These are phyloP conservation scores for Geranomyces michiganensis DNA, from an alignment of 192 early-diverging fungal genomes.

Conservation along the genomic window DNA sequence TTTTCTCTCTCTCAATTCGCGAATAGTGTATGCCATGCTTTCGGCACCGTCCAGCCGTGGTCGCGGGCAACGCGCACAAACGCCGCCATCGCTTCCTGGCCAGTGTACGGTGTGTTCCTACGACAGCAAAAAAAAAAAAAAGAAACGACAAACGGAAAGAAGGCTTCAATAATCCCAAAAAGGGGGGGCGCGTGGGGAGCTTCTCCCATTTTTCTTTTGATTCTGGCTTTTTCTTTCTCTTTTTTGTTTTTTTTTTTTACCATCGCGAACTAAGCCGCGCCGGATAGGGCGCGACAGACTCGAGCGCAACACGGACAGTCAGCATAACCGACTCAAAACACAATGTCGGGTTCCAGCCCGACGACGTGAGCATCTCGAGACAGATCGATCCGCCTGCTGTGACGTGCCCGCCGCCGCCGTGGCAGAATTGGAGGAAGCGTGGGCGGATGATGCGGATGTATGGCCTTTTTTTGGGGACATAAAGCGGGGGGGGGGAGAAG, in stretches of 20 bases:
- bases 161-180: too few species aligned
- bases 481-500: not conserved
- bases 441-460: conserved; percentile 48
- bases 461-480: conserved; percentile 37
- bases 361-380: conserved; percentile 42
- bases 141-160: too few species aligned
- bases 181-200: too few species aligned
- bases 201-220: too few species aligned
- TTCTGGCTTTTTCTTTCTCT: too few species aligned
- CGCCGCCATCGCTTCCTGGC: conserved; percentile 41
- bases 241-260: too few species aligned
- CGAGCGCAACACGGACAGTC: conserved; percentile 39
- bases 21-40: conserved; percentile 3
- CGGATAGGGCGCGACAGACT: conserved; percentile 41
- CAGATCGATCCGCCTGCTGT: conserved; percentile 50
- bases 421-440: conserved; percentile 41
- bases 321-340: conserved; percentile 43
- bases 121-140: too few species aligned
- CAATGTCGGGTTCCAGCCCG: conserved; percentile 40
- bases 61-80: conserved; percentile 42
- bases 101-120: conserved; percentile 26
- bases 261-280: conserved; percentile 44
- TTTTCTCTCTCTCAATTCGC: too few species aligned
- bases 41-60: conserved; percentile 47
- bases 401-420: conserved; percentile 53